Conservation (phyloP, 805 yeast genomes). For the Saturnispora hagleri region DNA sequence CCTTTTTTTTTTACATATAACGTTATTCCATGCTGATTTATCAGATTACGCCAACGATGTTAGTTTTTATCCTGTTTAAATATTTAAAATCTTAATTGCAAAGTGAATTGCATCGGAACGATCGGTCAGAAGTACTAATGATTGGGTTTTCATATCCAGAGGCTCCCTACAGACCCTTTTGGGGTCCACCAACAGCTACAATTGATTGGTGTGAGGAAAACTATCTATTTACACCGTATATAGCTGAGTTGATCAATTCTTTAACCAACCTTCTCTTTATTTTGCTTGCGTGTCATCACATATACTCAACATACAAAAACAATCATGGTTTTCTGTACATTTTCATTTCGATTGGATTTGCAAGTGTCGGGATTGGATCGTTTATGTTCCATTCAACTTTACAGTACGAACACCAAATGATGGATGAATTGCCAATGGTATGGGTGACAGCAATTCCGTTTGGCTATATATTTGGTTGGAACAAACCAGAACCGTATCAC, state of each 20-base stretch:
- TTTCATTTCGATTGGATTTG: slow-evolving; percentile 68
- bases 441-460: slow-evolving; percentile 95
- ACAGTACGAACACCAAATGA: slow-evolving; percentile 75
- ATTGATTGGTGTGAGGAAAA: slow-evolving; percentile 99
- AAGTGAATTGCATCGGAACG: background rate
- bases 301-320: slow-evolving; percentile 50
- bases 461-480: slow-evolving; percentile 29
- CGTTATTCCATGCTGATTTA: background rate
- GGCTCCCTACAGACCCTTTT: slow-evolving; percentile 22
- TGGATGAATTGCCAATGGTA: slow-evolving; percentile 97
- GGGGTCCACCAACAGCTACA: slow-evolving; percentile 88
- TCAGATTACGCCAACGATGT: background rate
- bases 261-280: slow-evolving; percentile 49
- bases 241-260: slow-evolving; percentile 89
- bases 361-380: slow-evolving; percentile 84
- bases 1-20: background rate
- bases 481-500: slow-evolving; percentile 15
- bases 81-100: background rate
- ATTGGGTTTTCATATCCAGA: slow-evolving; percentile 10
- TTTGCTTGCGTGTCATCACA: slow-evolving; percentile 24
- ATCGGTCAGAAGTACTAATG: background rate
- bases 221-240: slow-evolving; percentile 73
- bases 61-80: background rate
- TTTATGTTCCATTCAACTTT: slow-evolving; percentile 97
- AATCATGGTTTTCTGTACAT: slow-evolving; percentile 62